These are phyloP conservation scores for Excoecaria agallocha DNA, from an alignment of 345 rosid species.

Conservation along the genomic window DNA sequence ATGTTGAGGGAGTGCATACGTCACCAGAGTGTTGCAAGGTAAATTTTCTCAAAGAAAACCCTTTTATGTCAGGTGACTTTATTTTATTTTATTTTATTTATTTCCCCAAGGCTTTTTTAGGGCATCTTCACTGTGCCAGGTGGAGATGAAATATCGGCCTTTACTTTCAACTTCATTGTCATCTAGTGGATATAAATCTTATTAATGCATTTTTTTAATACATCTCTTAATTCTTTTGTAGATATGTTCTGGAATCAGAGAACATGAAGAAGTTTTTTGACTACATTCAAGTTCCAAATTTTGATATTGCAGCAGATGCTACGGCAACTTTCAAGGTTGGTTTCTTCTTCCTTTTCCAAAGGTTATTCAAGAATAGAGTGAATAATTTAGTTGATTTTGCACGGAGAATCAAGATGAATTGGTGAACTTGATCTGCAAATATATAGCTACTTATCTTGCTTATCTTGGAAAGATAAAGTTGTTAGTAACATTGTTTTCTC, in stretches of 20 bases:
- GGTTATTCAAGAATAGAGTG: not conserved
- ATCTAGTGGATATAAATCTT: not conserved
- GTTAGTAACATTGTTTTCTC: not conserved
- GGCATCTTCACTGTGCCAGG: not conserved
- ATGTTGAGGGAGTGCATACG: conserved; percentile 99
- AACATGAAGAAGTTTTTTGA: conserved; percentile 43
- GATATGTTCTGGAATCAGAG: conserved; percentile 43
- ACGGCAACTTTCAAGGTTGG: conserved; percentile 83
- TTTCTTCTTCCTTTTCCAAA: conserved; percentile 3
- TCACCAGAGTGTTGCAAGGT: conserved; percentile 94
- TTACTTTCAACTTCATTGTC: not conserved
- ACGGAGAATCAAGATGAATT: not conserved
- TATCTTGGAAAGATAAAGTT: not conserved
- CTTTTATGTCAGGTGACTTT: not conserved
- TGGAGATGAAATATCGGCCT: not conserved
- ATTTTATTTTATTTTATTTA: not conserved
- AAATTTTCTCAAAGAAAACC: conserved; percentile 19
- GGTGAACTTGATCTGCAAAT: not conserved
- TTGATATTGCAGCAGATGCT: conserved; percentile 50
- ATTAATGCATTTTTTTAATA: not conserved
- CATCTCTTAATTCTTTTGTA: conserved; percentile 20
- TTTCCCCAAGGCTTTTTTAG: not conserved
- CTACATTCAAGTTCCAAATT: conserved; percentile 46
- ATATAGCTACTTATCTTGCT: not conserved
- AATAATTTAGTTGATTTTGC: not conserved